A percentile compares a stretch with the other conserved stretches of the same genome.
These are phyloP conservation scores for Fusarium sterilihyphosum DNA, from an alignment of 2,329 filamentous ascomycete species.

Conservation along the genomic window DNA sequence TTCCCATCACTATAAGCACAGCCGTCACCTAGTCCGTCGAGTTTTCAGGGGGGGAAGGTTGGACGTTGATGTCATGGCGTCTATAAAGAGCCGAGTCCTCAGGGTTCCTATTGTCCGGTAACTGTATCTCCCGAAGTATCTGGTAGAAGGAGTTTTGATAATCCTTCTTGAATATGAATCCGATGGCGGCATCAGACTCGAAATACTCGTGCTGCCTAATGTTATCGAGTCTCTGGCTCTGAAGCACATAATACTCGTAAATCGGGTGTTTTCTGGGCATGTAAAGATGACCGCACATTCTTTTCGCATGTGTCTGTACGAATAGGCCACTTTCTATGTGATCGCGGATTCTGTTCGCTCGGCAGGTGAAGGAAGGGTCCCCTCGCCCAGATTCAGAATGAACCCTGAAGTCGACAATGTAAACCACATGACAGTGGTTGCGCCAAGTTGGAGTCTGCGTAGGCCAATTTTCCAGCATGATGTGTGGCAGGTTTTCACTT, in stretches of 20 bases:
- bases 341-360: background rate
- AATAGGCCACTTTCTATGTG: slow-evolving; percentile 31
- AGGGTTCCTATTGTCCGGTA: background rate
- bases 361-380: background rate
- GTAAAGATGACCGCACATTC: slow-evolving; percentile 23
- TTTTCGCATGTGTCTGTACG: slow-evolving; percentile 4
- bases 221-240: background rate
- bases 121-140: slow-evolving; percentile 1
- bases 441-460: slow-evolving; percentile 20
- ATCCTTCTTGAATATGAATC: slow-evolving; percentile 32
- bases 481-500: background rate
- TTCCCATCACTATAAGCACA: slow-evolving; percentile 26
- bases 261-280: background rate
- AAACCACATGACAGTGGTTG: slow-evolving; percentile 15
- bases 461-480: background rate
- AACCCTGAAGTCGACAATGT: slow-evolving; percentile 27
- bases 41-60: slow-evolving; percentile 4
- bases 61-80: background rate
- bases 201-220: slow-evolving; percentile 14
- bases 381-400: background rate
- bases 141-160: slow-evolving; percentile 12
- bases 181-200: slow-evolving; percentile 20
- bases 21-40: slow-evolving; percentile 36
- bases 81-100: background rate
- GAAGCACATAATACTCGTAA: slow-evolving; percentile 10